Evolutionary conservation across 805 yeast genomes (phyloP).

Genomic region (Ascoidea rubescens): DNA sequence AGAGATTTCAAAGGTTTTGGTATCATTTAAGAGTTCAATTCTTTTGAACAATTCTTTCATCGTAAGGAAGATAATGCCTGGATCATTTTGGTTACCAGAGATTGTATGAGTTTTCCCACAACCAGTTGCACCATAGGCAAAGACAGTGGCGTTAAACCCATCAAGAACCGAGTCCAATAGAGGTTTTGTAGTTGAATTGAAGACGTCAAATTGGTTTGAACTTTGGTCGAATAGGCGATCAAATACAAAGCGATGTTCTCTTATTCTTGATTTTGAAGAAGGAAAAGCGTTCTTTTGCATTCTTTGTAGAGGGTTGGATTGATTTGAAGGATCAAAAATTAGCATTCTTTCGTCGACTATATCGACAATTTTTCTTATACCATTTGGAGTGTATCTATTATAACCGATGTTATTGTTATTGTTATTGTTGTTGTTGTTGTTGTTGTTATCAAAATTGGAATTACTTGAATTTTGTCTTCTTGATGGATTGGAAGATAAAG

Average conservation of each 20-base stretch:
- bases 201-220: slow-evolving; percentile 56
- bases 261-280: slow-evolving; percentile 28
- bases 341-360: slow-evolving; percentile 80
- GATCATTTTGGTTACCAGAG: slow-evolving; percentile 55
- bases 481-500: slow-evolving; percentile 20
- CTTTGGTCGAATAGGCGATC: slow-evolving; percentile 63
- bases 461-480: slow-evolving; percentile 11
- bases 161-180: slow-evolving; percentile 62
- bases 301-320: slow-evolving; percentile 41
- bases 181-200: slow-evolving; percentile 51
- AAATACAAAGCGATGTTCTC: slow-evolving; percentile 73
- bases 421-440: background rate
- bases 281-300: slow-evolving; percentile 32
- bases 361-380: slow-evolving; percentile 55
- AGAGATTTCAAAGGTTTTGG: slow-evolving; percentile 43
- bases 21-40: slow-evolving; percentile 42
- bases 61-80: slow-evolving; percentile 71
- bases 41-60: slow-evolving; percentile 59
- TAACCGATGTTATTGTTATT: slow-evolving; percentile 1
- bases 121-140: slow-evolving; percentile 96
- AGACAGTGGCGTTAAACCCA: slow-evolving; percentile 83
- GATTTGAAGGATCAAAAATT: slow-evolving; percentile 71
- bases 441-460: no score
- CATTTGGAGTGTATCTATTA: slow-evolving; percentile 22
- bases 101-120: slow-evolving; percentile 96